Percentiles rank a stretch among this genome's conserved stretches.
Conservation (phyloP, 192 early-diverging fungal species). For the Dimargaris verticillata region DNA sequence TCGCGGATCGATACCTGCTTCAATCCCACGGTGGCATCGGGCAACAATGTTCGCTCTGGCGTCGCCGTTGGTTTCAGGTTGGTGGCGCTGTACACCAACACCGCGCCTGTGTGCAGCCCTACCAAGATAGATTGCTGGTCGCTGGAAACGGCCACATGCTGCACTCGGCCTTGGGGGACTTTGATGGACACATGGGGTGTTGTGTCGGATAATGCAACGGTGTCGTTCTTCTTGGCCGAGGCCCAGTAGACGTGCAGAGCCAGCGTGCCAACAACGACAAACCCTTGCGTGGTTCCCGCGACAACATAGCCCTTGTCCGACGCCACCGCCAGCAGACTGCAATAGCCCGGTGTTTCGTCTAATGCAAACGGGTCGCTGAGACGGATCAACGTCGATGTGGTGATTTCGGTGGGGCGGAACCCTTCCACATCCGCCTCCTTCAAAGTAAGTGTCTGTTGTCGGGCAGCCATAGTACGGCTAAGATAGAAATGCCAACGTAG, state of each 20-base stretch:
- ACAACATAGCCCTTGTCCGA: not conserved
- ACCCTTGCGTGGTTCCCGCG: slow-evolving; percentile 5
- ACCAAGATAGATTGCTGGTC: not conserved
- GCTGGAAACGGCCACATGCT: not conserved
- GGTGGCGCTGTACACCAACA: not conserved
- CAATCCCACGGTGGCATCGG: not conserved
- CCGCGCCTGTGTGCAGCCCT: not conserved
- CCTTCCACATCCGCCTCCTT: not conserved
- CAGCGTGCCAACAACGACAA: not conserved
- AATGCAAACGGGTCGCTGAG: not conserved
- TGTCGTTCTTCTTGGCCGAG: not conserved
- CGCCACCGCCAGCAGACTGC: not conserved
- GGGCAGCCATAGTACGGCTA: too few species aligned
- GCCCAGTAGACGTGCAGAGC: not conserved
- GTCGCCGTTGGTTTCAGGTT: not conserved
- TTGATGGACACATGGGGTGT: not conserved
- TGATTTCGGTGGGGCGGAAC: not conserved
- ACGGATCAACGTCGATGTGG: not conserved
- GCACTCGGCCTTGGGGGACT: not conserved
- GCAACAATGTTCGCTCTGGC: not conserved
- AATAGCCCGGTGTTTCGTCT: not conserved
- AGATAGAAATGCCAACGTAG: too few species aligned
- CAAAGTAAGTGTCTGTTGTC: not conserved
- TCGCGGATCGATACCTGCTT: not conserved
- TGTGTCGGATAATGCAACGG: not conserved